phyloP scores from a whole-genome alignment of 495 filamentous ascomycete genomes.

The Xylona heveae region DNA sequence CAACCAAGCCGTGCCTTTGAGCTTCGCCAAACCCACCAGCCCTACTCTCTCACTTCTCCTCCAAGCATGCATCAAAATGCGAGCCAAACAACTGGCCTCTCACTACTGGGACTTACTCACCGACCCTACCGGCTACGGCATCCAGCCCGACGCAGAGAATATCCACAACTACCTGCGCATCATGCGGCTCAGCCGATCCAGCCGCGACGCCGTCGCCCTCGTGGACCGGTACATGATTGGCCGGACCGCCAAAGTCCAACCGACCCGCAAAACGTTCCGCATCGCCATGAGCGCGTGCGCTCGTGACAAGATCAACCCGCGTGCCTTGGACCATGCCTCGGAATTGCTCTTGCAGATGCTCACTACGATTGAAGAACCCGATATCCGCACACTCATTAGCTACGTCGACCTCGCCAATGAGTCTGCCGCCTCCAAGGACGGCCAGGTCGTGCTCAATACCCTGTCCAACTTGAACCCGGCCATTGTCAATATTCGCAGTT shows the following conservation, averaged over 20 bases:
- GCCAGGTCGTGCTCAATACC: too few species aligned
- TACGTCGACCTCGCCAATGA: neutral
- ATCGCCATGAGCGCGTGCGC: conserved; percentile 48
- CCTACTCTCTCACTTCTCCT: conserved; percentile 51
- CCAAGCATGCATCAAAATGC: conserved; percentile 31
- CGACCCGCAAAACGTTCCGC: conserved; percentile 35
- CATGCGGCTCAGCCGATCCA: conserved; percentile 39
- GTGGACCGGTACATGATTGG: conserved; percentile 26
- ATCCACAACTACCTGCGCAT: conserved; percentile 43
- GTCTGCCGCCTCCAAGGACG: too few species aligned
- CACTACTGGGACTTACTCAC: conserved; percentile 63
- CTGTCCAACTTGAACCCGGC: too few species aligned
- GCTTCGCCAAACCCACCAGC: conserved; percentile 32
- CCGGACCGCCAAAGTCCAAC: conserved; percentile 11
- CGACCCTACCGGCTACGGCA: conserved; percentile 15
- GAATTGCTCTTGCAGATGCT: conserved; percentile 12
- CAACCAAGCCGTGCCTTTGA: neutral
- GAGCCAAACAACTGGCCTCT: conserved; percentile 24
- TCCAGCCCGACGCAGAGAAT: conserved; percentile 50
- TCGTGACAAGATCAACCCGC: conserved; percentile 47
- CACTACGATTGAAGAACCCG: conserved; percentile 1
- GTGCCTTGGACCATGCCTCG: conserved; percentile 17
- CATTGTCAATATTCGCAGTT: too few species aligned
- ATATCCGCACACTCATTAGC: neutral
- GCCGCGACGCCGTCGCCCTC: conserved; percentile 26